These are phyloP conservation scores for Puccinia polysora DNA, from an alignment of 1,284 basidiomycete genomes.

Conservation along the genomic window DNA sequence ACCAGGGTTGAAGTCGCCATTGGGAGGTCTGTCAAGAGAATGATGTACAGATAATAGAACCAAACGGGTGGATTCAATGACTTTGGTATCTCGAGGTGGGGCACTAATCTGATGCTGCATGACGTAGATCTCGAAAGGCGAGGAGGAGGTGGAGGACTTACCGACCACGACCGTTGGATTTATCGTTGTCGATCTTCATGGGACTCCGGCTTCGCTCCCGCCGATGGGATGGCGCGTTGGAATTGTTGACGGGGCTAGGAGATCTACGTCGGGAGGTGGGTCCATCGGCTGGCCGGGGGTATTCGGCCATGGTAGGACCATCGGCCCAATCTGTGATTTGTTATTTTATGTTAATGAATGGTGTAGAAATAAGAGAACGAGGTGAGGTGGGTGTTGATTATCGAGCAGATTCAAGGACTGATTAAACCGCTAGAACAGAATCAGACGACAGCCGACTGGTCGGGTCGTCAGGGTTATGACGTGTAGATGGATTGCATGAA, in stretches of 20 bases:
- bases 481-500: no score
- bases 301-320: slow-evolving; percentile 3
- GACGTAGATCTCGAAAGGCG: not conserved
- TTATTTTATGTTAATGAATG: no score
- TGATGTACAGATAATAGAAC: not conserved
- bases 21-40: slow-evolving; percentile 50
- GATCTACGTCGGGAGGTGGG: not conserved
- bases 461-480: no score
- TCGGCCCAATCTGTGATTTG: slow-evolving; percentile 34
- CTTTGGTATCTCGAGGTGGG: not conserved
- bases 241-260: not conserved
- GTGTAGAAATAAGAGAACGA: no score
- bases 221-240: not conserved
- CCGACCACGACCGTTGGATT: not conserved
- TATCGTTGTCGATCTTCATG: slow-evolving; percentile 5
- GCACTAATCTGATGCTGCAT: not conserved
- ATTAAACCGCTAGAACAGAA: no score
- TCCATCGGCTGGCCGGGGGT: not conserved
- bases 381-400: no score
- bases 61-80: not conserved
- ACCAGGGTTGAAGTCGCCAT: slow-evolving; percentile 68
- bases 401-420: no score
- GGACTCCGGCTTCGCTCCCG: slow-evolving; percentile 11
- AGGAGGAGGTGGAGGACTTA: not conserved
- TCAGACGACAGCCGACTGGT: no score